phyloP scores from a whole-genome alignment of 164 flowering plant species.

The Cinnamomum chago region DNA sequence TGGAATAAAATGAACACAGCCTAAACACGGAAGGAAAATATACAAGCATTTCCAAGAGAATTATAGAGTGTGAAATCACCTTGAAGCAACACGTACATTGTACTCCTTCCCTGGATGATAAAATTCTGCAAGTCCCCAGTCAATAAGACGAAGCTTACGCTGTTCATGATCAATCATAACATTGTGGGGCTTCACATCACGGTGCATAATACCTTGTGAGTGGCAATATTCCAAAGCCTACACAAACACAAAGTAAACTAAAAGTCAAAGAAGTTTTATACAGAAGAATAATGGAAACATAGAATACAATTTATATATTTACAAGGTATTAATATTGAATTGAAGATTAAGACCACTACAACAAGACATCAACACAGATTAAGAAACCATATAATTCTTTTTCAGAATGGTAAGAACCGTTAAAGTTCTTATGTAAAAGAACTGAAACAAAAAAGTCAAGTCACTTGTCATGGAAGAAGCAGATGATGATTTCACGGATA shows the following conservation, averaged over 20 bases:
- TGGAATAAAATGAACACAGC: too few relatives aligned
- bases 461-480: too few relatives aligned
- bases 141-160: conserved; percentile 96
- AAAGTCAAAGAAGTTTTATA: not conserved
- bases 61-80: conserved; percentile 35
- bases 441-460: too few relatives aligned
- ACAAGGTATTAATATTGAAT: not conserved
- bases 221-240: conserved; percentile 98
- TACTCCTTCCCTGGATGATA: conserved; percentile 97
- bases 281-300: not conserved
- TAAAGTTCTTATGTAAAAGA: too few relatives aligned
- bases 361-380: not conserved
- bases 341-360: not conserved
- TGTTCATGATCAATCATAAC: conserved; percentile 98
- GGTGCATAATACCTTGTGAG: conserved; percentile 97
- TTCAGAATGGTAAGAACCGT: too few relatives aligned
- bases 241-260: conserved; percentile 4
- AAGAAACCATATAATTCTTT: too few relatives aligned
- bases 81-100: conserved; percentile 99
- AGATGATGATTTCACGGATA: too few relatives aligned
- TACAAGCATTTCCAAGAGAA: conserved; percentile 1
- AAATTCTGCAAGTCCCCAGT: conserved; percentile 99
- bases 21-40: too few relatives aligned
- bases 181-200: conserved; percentile 99
- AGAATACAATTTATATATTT: not conserved